These are phyloP conservation scores for Pestalotiopsis sp. DNA, from an alignment of 2,329 filamentous ascomycete genomes.

Conservation along the genomic window DNA sequence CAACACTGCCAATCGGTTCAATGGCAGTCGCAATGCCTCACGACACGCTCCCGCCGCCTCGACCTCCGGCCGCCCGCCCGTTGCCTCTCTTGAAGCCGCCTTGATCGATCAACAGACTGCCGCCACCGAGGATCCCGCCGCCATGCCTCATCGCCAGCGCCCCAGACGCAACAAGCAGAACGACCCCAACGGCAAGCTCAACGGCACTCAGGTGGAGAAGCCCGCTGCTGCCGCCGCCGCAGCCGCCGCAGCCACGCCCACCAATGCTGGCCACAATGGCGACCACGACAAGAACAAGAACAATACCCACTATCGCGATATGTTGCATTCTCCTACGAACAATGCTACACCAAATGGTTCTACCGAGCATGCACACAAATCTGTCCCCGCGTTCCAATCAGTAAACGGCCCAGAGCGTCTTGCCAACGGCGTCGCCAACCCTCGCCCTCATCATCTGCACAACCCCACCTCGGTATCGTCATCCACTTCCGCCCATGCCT, in stretches of 20 bases:
- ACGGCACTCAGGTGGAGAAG: conserved; percentile 29
- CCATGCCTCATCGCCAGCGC: not conserved
- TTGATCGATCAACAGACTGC: conserved; percentile 25
- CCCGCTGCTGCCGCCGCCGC: conserved; percentile 16
- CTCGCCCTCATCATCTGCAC: conserved; percentile 11
- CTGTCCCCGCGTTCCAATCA: not conserved
- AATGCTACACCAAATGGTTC: not conserved
- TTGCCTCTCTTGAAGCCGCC: conserved; percentile 33
- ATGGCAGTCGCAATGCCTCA: conserved; percentile 11
- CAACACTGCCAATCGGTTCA: not conserved
- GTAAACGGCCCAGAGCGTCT: not conserved
- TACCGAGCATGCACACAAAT: not conserved
- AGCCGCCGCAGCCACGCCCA: conserved; percentile 12
- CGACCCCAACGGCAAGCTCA: conserved; percentile 22
- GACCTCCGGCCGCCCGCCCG: conserved; percentile 26
- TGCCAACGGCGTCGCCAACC: conserved; percentile 8
- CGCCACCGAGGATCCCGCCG: not conserved
- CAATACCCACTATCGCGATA: conserved; percentile 10
- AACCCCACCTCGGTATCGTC: not conserved
- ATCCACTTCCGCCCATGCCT: not conserved
- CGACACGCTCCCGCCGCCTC: conserved; percentile 13
- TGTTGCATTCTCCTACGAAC: conserved; percentile 7
- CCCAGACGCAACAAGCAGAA: conserved; percentile 9
- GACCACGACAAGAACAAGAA: not conserved
- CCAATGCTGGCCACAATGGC: not conserved